Percentiles rank a stretch among this genome's conserved stretches.
These are phyloP conservation scores for Toxoplasma gondii DNA, from an alignment of 169 alveolate species.

Conservation along the genomic window DNA sequence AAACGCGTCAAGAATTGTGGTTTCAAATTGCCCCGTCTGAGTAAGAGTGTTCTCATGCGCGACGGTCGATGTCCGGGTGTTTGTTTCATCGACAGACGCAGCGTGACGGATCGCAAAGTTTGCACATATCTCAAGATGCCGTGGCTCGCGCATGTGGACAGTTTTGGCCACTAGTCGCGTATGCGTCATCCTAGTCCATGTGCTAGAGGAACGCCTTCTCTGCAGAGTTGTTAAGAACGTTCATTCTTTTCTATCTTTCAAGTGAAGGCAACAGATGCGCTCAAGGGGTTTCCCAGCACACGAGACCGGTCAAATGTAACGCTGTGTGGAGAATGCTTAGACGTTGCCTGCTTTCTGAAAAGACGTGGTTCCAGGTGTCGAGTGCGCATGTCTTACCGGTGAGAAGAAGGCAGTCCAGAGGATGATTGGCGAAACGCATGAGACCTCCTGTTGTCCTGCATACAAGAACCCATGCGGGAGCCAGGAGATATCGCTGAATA, in stretches of 20 bases:
- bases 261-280: neutral
- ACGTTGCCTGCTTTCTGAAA: too few species aligned
- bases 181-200: constrained; percentile 10
- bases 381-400: neutral
- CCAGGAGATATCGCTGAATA: constrained; percentile 10
- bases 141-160: neutral
- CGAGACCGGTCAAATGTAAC: neutral
- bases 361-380: neutral
- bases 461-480: constrained; percentile 34
- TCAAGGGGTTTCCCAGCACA: neutral
- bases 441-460: constrained; percentile 52
- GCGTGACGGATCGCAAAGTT: too few species aligned
- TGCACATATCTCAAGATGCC: constrained; percentile 27
- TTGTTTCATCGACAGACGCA: too few species aligned
- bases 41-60: too few species aligned
- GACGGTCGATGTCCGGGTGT: too few species aligned
- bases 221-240: neutral
- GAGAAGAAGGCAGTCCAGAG: neutral
- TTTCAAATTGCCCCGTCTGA: too few species aligned
- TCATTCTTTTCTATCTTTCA: neutral
- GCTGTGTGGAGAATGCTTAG: too few species aligned
- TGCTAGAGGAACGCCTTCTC: constrained; percentile 20
- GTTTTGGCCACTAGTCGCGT: neutral
- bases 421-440: neutral
- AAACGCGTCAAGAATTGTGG: too few species aligned